phyloP scores from a whole-genome alignment of 2,329 filamentous ascomycete species.

The Eurotiales sp. region DNA sequence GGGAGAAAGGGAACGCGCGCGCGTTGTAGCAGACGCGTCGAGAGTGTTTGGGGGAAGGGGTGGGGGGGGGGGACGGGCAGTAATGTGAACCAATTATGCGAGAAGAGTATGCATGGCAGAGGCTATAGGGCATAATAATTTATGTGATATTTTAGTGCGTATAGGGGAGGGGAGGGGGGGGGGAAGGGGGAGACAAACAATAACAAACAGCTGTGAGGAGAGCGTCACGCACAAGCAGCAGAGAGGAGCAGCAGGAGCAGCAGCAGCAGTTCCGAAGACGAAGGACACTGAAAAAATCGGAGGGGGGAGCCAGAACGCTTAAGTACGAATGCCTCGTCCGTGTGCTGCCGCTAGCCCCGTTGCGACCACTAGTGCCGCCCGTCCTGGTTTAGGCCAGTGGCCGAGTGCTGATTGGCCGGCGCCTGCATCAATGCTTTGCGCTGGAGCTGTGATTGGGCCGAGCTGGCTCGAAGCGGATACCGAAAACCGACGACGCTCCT shows the following conservation, averaged over 20 bases:
- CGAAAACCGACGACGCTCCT: slow-evolving; percentile 1
- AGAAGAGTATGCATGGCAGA: no score
- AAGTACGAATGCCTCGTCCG: slow-evolving; percentile 36
- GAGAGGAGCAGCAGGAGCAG: slow-evolving; percentile 18
- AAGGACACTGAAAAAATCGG: slow-evolving; percentile 34
- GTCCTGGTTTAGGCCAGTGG: slow-evolving; percentile 31
- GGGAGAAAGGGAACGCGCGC: slow-evolving; percentile 10
- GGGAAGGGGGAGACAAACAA: slow-evolving; percentile 1
- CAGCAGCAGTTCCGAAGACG: slow-evolving; percentile 33
- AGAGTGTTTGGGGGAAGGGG: slow-evolving; percentile 2
- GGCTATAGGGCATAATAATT: no score
- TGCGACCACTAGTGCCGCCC: slow-evolving; percentile 30
- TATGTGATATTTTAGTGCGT: no score
- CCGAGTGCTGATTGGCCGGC: slow-evolving; percentile 27
- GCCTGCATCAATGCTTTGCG: slow-evolving; percentile 23
- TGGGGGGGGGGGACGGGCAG: background rate
- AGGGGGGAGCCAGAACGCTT: slow-evolving; percentile 41
- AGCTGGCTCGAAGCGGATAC: slow-evolving; percentile 20
- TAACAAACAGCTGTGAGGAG: no score
- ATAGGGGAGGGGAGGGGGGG: background rate
- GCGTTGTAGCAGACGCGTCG: slow-evolving; percentile 10
- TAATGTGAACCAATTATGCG: no score
- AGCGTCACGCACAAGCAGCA: no score
- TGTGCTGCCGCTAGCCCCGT: slow-evolving; percentile 35
- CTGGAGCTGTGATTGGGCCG: slow-evolving; percentile 23